Base-by-base conservation (phyloP, 306 rosid genomes). In the Inga leiocalycina region DNA sequence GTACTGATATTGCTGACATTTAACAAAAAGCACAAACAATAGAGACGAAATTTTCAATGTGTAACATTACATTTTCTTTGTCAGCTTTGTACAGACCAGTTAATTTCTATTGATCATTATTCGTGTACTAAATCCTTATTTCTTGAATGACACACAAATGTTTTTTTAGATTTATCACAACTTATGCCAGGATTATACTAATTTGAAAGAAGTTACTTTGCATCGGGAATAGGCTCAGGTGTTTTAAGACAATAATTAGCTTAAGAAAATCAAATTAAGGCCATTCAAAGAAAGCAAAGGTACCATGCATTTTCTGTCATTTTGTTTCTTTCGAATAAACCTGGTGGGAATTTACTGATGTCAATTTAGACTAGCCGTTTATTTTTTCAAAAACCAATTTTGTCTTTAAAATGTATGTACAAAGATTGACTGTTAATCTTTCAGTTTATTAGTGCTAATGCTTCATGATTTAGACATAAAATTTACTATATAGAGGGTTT, bases 151-250 rank as follows among this genome's bases (percentile, higher is more conserved):
- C 59, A 22, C 61, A 74, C 86, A 87, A 82, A 89, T 88, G 44
- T n/a, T 54, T 81, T 66, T 56, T 39, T 74, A 32, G 71, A 75
- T 85, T 75, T 27, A 27, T 24, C 74, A 62, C 51, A 74, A 71
- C 43, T 86, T 32, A 65, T 85, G 39, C 20, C 84, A 89, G 89
- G 98, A 62, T 79, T 89, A 79, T 84, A 83, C 82, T 88, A 43
- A 85, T 77, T 61, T 88, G 82, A 76, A 77, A 24, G 77, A 64
- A 84, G 87, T 62, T 80, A 68, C 75, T 71, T 74, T 43, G 74
- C 56, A 37, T 77, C 77, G 52, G 82, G 71, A 73, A 94, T 92
- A 98, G 97, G 97, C 78, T 92, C 99, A 75, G 99, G 98, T 81
- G 30, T 91, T 96, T 37, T 84, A 96, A 88, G 92, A 82, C 90